A percentile compares a stretch with the other conserved stretches of the same genome.
Evolutionary conservation across 1,284 basidiomycete genomes (phyloP).

Genomic region (Ganoderma multipileum): DNA sequence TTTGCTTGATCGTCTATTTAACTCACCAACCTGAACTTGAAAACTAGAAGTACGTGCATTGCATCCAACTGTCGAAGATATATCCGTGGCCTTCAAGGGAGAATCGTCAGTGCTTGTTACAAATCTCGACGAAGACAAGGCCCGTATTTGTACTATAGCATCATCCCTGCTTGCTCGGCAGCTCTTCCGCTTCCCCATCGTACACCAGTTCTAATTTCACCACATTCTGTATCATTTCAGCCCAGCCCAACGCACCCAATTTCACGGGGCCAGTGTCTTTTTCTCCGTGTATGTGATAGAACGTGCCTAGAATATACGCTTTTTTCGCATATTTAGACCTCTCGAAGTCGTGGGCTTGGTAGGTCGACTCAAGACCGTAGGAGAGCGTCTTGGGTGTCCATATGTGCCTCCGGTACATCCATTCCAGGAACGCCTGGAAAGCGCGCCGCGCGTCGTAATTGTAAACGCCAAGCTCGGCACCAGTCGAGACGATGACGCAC

Average conservation of each 20-base stretch:
- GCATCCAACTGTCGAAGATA: too few relatives aligned
- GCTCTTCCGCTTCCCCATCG: neutral
- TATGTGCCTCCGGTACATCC: neutral
- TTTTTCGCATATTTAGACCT: neutral
- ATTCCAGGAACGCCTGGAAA: neutral
- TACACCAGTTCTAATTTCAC: neutral
- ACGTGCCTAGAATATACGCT: neutral
- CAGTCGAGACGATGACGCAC: neutral
- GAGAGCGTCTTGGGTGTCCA: neutral
- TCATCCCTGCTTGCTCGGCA: neutral
- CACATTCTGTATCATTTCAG: conserved; percentile 3
- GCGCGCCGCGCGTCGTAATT: neutral
- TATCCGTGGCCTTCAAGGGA: neutral
- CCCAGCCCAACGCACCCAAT: conserved; percentile 1
- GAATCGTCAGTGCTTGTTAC: too few relatives aligned
- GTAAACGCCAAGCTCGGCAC: too few relatives aligned
- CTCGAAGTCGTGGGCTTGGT: neutral
- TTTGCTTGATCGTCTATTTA: too few relatives aligned
- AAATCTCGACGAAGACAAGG: too few relatives aligned
- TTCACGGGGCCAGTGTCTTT: neutral
- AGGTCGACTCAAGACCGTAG: neutral
- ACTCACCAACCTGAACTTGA: too few relatives aligned
- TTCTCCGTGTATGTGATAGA: neutral
- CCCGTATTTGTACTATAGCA: neutral
- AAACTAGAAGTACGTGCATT: too few relatives aligned